A percentile compares a stretch with the other conserved stretches of the same genome.
These are phyloP conservation scores for Marasmius fiardii DNA, from an alignment of 1,284 basidiomycete species.

Conservation along the genomic window DNA sequence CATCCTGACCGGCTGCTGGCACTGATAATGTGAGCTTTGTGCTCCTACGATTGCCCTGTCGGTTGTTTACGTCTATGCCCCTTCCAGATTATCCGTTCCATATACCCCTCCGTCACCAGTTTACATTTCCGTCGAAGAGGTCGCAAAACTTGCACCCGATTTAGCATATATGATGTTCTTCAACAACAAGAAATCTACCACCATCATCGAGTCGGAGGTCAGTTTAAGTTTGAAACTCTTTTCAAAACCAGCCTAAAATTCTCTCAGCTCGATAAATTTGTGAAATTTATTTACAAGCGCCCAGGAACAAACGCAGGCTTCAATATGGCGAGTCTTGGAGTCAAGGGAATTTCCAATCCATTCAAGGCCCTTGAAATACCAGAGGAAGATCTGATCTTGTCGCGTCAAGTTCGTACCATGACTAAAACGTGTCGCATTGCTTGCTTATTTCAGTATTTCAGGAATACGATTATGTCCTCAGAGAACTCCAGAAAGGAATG, in stretches of 20 bases:
- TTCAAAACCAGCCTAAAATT: neutral
- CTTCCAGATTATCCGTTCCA: slow-evolving; percentile 54
- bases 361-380: slow-evolving; percentile 4
- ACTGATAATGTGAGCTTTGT: slow-evolving; percentile 49
- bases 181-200: slow-evolving; percentile 42
- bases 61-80: neutral
- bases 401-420: neutral
- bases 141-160: slow-evolving; percentile 49
- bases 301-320: neutral
- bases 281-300: slow-evolving; percentile 27
- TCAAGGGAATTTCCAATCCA: neutral
- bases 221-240: slow-evolving; percentile 5
- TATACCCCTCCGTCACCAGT: slow-evolving; percentile 50
- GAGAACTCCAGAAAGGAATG: slow-evolving; percentile 50
- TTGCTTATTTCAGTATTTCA: slow-evolving; percentile 20
- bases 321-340: neutral
- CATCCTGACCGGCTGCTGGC: slow-evolving; percentile 55
- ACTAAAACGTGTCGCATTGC: neutral
- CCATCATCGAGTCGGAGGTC: slow-evolving; percentile 53
- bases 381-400: slow-evolving; percentile 5
- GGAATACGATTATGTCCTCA: slow-evolving; percentile 51
- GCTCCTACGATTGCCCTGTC: neutral
- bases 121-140: slow-evolving; percentile 47
- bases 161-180: slow-evolving; percentile 66
- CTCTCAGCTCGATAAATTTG: slow-evolving; percentile 33